phyloP scores from a whole-genome alignment of 495 filamentous ascomycete genomes.

The Parathielavia appendiculata region DNA sequence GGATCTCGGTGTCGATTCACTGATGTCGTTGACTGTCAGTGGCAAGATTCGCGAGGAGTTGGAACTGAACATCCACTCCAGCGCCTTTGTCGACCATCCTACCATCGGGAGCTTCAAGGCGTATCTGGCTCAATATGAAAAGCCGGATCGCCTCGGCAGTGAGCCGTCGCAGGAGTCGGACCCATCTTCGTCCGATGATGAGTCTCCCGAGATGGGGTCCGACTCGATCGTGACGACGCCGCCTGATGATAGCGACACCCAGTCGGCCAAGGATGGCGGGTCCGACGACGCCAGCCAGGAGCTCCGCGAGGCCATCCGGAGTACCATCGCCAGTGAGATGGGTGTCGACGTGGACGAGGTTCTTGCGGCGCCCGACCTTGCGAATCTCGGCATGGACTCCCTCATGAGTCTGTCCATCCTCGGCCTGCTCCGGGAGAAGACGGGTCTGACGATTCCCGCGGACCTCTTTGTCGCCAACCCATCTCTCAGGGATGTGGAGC shows the following conservation, averaged over 20 bases:
- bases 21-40: constrained; percentile 52
- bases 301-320: constrained; percentile 49
- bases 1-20: constrained; percentile 57
- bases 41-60: constrained; percentile 54
- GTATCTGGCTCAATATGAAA: constrained; percentile 49
- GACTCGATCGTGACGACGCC: constrained; percentile 47
- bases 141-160: constrained; percentile 32
- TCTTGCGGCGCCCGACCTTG: constrained; percentile 44
- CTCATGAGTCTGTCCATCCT: constrained; percentile 55
- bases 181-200: constrained; percentile 35
- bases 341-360: constrained; percentile 62
- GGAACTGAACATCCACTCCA: constrained; percentile 51
- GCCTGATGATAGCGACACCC: constrained; percentile 41
- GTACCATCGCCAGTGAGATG: constrained; percentile 64
- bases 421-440: constrained; percentile 55
- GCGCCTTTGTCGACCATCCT: constrained; percentile 47
- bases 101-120: constrained; percentile 58
- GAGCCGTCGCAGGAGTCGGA: constrained; percentile 28
- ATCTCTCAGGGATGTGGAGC: constrained; percentile 45
- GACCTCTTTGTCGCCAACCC: constrained; percentile 47
- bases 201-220: constrained; percentile 40
- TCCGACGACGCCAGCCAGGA: constrained; percentile 28
- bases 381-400: constrained; percentile 56
- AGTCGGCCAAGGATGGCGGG: constrained; percentile 37
- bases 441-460: constrained; percentile 41